Evolutionary conservation across 2,329 filamentous ascomycete genomes (phyloP).

Genomic region (Neophaeococcomyces mojaviensis): DNA sequence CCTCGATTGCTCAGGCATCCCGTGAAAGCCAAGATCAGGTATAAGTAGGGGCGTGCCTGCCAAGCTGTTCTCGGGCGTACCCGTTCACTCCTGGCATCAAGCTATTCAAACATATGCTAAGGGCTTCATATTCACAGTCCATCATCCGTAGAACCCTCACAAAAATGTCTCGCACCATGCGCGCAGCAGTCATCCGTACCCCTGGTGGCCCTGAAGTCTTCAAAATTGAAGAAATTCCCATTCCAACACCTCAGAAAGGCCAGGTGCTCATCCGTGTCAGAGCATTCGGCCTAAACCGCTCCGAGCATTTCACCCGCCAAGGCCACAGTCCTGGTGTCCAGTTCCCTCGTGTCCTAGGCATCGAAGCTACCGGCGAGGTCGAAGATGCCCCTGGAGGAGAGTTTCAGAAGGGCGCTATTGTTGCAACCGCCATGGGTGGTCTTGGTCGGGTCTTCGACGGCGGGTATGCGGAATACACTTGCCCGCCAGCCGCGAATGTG

Average conservation of each 20-base stretch:
- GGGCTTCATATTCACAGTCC: no score
- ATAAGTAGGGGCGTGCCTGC: no score
- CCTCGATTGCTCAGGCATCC: no score
- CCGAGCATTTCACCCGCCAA: conserved; percentile 41
- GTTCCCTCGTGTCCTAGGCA: conserved; percentile 41
- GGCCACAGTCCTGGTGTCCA: conserved; percentile 34
- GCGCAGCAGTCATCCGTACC: conserved; percentile 36
- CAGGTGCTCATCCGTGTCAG: conserved; percentile 37
- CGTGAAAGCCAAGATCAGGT: no score
- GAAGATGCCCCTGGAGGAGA: conserved; percentile 28
- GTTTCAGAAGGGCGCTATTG: conserved; percentile 34
- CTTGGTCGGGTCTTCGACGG: conserved; percentile 43
- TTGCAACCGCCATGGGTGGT: conserved; percentile 44
- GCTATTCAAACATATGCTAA: no score
- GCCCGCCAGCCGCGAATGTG: conserved; percentile 36
- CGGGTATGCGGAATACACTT: conserved; percentile 44
- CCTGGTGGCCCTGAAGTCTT: conserved; percentile 36
- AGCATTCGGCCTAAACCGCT: conserved; percentile 42
- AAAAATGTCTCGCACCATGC: conserved; percentile 32
- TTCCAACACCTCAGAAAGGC: conserved; percentile 32
- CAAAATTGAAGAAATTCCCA: conserved; percentile 31
- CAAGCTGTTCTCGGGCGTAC: no score
- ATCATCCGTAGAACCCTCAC: no score
- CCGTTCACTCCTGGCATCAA: no score
- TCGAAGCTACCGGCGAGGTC: conserved; percentile 40